phyloP scores from a whole-genome alignment of 2,329 filamentous ascomycete species.

The Rhexocercosporidium sp. region DNA sequence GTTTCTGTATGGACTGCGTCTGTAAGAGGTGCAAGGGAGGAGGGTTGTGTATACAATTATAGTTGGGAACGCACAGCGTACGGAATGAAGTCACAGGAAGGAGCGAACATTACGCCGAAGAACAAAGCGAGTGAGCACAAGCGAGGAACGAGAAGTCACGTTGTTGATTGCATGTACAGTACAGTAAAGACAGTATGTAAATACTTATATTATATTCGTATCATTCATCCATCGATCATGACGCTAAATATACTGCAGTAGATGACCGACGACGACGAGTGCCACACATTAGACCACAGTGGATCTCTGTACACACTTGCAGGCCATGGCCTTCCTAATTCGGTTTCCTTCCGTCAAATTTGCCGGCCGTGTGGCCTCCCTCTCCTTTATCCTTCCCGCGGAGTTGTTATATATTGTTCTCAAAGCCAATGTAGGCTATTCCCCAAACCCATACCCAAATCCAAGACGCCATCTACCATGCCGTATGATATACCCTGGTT shows the following conservation, averaged over 20 bases:
- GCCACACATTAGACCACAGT: not conserved
- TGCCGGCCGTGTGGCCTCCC: constrained; percentile 4
- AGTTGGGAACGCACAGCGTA: too few species aligned
- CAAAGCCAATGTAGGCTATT: not conserved
- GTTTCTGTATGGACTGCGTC: too few species aligned
- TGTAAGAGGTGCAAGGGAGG: too few species aligned
- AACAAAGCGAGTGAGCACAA: too few species aligned
- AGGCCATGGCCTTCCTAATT: not conserved
- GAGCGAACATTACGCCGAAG: too few species aligned
- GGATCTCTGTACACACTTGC: not conserved
- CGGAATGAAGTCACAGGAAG: too few species aligned
- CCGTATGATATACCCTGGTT: not conserved
- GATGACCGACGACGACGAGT: not conserved
- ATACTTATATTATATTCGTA: not conserved
- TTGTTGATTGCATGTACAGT: too few species aligned
- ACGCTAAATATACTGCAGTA: constrained; percentile 1
- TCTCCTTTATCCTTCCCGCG: not conserved
- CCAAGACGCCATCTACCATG: not conserved
- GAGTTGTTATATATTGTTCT: not conserved
- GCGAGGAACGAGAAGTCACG: too few species aligned
- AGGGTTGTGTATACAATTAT: too few species aligned
- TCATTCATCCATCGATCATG: not conserved
- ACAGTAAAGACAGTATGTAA: too few species aligned
- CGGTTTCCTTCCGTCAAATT: not conserved
- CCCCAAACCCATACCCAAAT: not conserved